A percentile compares a stretch with the other conserved stretches of the same genome.
Evolutionary conservation across 78 protist species (phyloP).

Genomic region (Dictyostelium brefeldianum): DNA sequence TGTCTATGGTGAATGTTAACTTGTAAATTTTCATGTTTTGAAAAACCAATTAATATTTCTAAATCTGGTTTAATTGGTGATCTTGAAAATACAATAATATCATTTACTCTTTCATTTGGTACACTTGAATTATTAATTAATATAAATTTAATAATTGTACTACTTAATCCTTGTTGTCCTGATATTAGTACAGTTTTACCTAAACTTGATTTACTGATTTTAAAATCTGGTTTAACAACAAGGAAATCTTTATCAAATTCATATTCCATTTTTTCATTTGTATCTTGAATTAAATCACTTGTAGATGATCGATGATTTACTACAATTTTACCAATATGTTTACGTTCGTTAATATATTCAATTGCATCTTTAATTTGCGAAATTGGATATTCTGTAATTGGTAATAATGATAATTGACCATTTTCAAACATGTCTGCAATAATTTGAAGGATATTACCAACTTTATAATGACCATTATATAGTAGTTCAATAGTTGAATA

Average conservation of each 20-base stretch:
- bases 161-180: neutral
- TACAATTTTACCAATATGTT: slow-evolving; percentile 49
- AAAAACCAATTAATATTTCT: neutral
- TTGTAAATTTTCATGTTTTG: neutral
- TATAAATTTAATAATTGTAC: neutral
- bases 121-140: neutral
- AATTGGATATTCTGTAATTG: neutral
- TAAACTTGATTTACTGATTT: neutral
- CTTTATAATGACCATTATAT: neutral
- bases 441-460: neutral
- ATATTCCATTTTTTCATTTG: neutral
- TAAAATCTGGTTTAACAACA: neutral
- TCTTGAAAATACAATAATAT: slow-evolving; percentile 1
- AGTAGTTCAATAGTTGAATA: slow-evolving; percentile 8
- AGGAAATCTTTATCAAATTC: neutral
- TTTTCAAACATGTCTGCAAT: neutral
- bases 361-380: neutral
- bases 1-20: neutral
- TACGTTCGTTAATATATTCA: slow-evolving; percentile 2
- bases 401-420: neutral
- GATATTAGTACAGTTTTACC: neutral
- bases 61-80: neutral
- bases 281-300: neutral
- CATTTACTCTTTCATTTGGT: neutral
- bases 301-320: neutral